Conservation (phyloP, 1,284 basidiomycete genomes). For the Irpex lacteus region DNA sequence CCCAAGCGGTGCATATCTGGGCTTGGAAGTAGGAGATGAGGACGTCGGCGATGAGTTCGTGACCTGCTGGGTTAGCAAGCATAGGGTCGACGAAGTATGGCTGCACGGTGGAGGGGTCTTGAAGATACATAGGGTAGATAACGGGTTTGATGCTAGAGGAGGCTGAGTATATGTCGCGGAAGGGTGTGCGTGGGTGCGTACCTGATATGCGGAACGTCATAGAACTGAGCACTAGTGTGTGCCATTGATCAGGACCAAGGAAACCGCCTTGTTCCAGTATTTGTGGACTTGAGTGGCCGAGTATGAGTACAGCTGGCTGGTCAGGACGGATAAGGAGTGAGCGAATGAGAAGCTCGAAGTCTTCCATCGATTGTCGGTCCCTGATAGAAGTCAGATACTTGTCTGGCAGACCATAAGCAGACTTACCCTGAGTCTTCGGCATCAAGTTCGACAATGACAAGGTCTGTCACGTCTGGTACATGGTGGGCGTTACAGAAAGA, state of each 20-base stretch:
- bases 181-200: conserved; percentile 23
- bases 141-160: conserved; percentile 69
- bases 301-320: conserved; percentile 83
- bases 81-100: conserved; percentile 81
- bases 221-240: conserved; percentile 89
- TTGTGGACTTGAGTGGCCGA: conserved; percentile 91
- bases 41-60: conserved; percentile 82
- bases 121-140: conserved; percentile 80
- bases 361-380: conserved; percentile 67
- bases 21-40: conserved; percentile 85
- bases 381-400: conserved; percentile 25
- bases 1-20: conserved; percentile 86
- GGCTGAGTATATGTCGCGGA: not conserved
- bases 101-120: conserved; percentile 64
- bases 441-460: conserved; percentile 93
- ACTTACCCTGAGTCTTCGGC: conserved; percentile 82
- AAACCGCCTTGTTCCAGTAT: conserved; percentile 77
- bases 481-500: conserved; percentile 90
- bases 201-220: conserved; percentile 90
- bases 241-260: conserved; percentile 84
- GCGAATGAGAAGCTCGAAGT: conserved; percentile 89
- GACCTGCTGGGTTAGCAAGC: conserved; percentile 78
- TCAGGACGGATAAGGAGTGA: conserved; percentile 87
- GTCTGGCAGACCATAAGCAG: not conserved
- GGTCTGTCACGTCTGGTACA: conserved; percentile 87